Evolutionary conservation across 2,329 filamentous ascomycete species (phyloP), one percentile per base, ranked within the genome.

Genomic region (Fusarium udum): DNA sequence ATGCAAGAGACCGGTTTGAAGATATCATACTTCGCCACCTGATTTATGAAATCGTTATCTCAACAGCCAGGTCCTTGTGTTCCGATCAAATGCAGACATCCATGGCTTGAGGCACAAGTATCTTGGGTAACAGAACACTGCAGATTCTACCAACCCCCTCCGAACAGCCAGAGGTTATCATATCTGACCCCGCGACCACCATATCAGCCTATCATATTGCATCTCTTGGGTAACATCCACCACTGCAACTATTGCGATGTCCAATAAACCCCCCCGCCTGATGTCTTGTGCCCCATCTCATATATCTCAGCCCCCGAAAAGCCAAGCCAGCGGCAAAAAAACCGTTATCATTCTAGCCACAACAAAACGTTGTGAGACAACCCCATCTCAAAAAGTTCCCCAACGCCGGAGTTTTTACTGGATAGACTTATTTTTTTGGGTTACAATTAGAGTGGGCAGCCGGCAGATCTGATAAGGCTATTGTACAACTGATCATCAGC

Each of bases 391-490:
- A 40, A 46, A 36, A 55, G 59, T 31, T 24, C 42, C 42, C 26
- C 12, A 12, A 26, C 13, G n/a, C 31, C 45, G 40, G 65, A 59
- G 51, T 7, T 39, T 69, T 52, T 69, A 69, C 52, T 32, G 32
- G 32, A n/a, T 51, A 31, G 24, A 28, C 13, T 31, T 32, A 24
- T 37, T 20, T 46, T 39, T 53, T 34, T 37, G 66, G 66, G 67
- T 70, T 56, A 8, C 60, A 70, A 3, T 11, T 42, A 45, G 60
- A 24, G 67, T 53, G 67, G 67, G 36, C 42, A 40, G 39, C 32
- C 66, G 67, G 67, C 49, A 70, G 67, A 70, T 70, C 67, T 61
- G 66, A 70, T 70, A 70, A 70, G 60, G 61, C 66, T 70, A 45
- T 22, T 34, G 28, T n/a, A n/a, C 7, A 46, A 46, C 51, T 26